Evolutionary conservation across 306 rosid genomes (phyloP).

Genomic region (Lithocarpus polystachyus): DNA sequence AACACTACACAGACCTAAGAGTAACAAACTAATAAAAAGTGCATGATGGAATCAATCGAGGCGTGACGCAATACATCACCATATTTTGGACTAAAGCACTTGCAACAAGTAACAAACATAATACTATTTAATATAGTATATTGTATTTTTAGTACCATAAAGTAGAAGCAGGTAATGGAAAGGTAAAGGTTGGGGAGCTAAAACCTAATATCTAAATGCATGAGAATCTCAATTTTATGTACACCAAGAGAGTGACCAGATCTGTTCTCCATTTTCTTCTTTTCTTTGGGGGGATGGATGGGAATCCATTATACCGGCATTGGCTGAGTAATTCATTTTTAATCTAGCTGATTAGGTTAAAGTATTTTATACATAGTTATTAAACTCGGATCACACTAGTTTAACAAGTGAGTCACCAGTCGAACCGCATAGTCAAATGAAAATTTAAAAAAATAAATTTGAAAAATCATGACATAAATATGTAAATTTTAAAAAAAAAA

Average conservation of each 20-base stretch:
- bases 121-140: background rate
- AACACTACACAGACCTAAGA: too few relatives aligned
- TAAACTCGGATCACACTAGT: too few relatives aligned
- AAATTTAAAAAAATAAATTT: too few relatives aligned
- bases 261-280: background rate
- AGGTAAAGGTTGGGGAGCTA: background rate
- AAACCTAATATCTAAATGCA: background rate
- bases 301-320: background rate
- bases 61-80: background rate
- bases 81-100: background rate
- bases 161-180: too few relatives aligned
- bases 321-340: background rate
- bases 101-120: background rate
- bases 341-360: background rate
- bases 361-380: background rate
- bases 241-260: background rate
- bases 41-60: background rate
- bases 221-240: background rate
- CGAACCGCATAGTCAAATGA: too few relatives aligned
- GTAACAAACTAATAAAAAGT: background rate
- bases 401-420: too few relatives aligned
- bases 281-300: background rate
- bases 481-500: too few relatives aligned
- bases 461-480: too few relatives aligned
- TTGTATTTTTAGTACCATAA: background rate